Conservation (phyloP, 2,329 filamentous ascomycete species). For the Zelopaecilomyces penicillatus region DNA sequence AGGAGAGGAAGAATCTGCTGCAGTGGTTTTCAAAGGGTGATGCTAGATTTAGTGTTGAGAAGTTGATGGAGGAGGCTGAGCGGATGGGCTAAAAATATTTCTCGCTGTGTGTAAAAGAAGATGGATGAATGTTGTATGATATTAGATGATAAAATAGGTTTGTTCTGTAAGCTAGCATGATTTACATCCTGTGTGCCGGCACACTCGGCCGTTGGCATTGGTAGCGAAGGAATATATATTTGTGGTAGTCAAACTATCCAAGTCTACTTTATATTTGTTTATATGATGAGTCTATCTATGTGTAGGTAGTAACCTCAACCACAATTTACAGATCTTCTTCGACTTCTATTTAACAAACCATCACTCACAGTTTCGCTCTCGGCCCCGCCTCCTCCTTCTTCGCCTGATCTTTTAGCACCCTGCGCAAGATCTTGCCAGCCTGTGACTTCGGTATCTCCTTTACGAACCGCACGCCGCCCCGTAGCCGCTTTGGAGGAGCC, state of each 20-base stretch:
- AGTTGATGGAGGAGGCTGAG: slow-evolving; percentile 82
- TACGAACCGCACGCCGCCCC: slow-evolving; percentile 61
- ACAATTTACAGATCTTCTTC: too few relatives aligned
- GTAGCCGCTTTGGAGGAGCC: slow-evolving; percentile 57
- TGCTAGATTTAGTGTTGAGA: slow-evolving; percentile 70
- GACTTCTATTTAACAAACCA: too few relatives aligned
- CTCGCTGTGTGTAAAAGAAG: neutral
- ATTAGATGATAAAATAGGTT: neutral
- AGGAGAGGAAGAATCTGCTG: slow-evolving; percentile 61
- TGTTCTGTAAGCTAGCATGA: too few relatives aligned
- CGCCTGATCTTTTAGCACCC: slow-evolving; percentile 40
- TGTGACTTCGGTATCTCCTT: slow-evolving; percentile 63
- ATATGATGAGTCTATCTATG: too few relatives aligned
- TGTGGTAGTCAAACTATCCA: too few relatives aligned
- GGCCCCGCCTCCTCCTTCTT: slow-evolving; percentile 24
- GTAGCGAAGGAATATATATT: too few relatives aligned
- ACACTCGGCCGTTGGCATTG: too few relatives aligned
- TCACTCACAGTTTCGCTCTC: slow-evolving; percentile 28
- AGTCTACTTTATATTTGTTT: too few relatives aligned
- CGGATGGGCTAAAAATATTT: slow-evolving; percentile 46
- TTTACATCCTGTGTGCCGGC: too few relatives aligned
- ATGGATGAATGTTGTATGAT: neutral
- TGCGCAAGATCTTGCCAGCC: slow-evolving; percentile 40
- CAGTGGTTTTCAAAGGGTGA: slow-evolving; percentile 79
- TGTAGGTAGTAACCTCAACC: too few relatives aligned